Evolutionary conservation across 1,139 yeast species (phyloP), one percentile per base, ranked within the genome.

Genomic region (Saccharomyces uvarum): DNA sequence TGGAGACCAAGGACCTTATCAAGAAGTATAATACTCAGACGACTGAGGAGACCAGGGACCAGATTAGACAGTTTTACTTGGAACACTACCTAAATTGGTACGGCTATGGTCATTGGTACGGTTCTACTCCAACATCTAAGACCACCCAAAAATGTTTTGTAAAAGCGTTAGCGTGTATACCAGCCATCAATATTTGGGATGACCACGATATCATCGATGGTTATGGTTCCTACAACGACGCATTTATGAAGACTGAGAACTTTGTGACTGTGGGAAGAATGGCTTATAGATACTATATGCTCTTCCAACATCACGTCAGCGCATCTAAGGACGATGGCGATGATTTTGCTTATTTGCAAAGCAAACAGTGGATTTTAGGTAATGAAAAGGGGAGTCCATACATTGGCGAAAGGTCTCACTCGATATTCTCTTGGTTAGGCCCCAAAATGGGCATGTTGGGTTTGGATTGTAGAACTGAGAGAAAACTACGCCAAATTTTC

Each of bases 151-250:
- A 79, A 0, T 75, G 83, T 55, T 84, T 83, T 64, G 95, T 97
- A 1, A 69, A 79, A 49, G 87, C 97, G 5, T 73, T 87, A 76
- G 82, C 95, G 0, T 81, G 82, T 54, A 90, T 93, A 61, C 98
- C 99, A 8, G 79, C 85, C 51, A 77, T 91, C 54, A 91, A 90
- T 68, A 81, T 91, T 44, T 90, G 75, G 72, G 98, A 93, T 70
- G 93, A 86, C 68, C 97, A 91, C 71, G 97, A 90, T 69, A 86
- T 91, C 54, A 90, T 93, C 62, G 99, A 91, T 68, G 99, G 98
- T 2, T 93, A 83, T 72, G 99, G 98, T 1, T 86, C 96, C 1
- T 91, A 91, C 70, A 77, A 77, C 50, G 88, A 88, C 60, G 58
- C 71, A 1, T 88, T 96, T 49, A 90, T 89, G 97, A 65, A 66